Evolutionary conservation across 352 stramenopile genomes (phyloP).

Genomic region (Globisporangium perplexum): DNA sequence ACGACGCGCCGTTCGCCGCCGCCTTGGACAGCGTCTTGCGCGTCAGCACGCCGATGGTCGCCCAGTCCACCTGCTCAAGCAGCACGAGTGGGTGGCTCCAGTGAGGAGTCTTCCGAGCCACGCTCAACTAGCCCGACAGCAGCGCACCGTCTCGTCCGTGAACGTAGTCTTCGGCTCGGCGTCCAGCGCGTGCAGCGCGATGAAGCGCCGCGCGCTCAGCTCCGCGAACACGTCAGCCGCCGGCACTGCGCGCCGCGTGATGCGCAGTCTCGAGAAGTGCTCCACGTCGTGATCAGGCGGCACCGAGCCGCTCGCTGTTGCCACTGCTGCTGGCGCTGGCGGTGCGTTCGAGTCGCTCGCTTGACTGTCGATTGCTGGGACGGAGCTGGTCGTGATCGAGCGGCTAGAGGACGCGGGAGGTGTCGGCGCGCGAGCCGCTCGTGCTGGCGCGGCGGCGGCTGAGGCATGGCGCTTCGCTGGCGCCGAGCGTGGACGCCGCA

Average conservation of each 20-base stretch:
- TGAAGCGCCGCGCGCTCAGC: constrained; percentile 68
- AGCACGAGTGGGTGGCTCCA: too few relatives aligned
- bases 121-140: too few relatives aligned
- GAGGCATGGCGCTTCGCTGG: neutral
- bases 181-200: constrained; percentile 57
- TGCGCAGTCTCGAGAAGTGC: constrained; percentile 55
- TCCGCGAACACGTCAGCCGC: constrained; percentile 37
- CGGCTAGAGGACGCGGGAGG: too few relatives aligned
- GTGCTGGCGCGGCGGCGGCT: too few relatives aligned
- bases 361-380: too few relatives aligned
- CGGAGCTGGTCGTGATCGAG: too few relatives aligned
- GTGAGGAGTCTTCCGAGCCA: too few relatives aligned
- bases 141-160: constrained; percentile 40
- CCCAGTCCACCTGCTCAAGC: constrained; percentile 67
- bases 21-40: constrained; percentile 72
- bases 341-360: too few relatives aligned
- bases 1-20: constrained; percentile 53
- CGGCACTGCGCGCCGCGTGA: constrained; percentile 44
- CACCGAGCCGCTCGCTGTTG: too few relatives aligned
- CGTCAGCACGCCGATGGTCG: constrained; percentile 71
- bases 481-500: neutral
- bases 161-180: constrained; percentile 42
- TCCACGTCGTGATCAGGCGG: constrained; percentile 18
- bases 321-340: too few relatives aligned
- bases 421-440: too few relatives aligned